phyloP scores from a whole-genome alignment of 192 early-diverging fungal genomes.

The Rhizophlyctis rosea region DNA sequence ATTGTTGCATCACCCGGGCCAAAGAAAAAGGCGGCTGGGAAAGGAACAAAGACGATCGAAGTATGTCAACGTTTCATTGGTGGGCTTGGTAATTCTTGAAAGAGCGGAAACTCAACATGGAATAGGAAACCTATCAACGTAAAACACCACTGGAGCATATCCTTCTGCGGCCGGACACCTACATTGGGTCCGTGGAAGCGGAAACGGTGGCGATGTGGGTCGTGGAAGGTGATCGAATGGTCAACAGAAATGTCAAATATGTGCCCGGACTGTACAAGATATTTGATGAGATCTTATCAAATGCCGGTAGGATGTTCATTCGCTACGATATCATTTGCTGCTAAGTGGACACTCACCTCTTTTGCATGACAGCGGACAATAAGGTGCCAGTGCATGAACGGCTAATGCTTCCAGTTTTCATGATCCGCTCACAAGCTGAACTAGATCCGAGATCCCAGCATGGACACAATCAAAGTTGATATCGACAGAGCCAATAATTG shows the following conservation, averaged over 20 bases:
- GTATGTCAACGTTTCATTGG: too few relatives aligned
- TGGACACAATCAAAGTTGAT: slow-evolving; percentile 82
- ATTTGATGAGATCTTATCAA: slow-evolving; percentile 97
- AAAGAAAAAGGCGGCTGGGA: too few relatives aligned
- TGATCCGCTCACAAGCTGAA: slow-evolving; percentile 37
- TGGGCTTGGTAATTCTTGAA: too few relatives aligned
- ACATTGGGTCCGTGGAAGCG: slow-evolving; percentile 89
- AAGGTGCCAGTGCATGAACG: slow-evolving; percentile 51
- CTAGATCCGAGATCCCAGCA: slow-evolving; percentile 78
- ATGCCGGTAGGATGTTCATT: slow-evolving; percentile 43
- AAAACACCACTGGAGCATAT: slow-evolving; percentile 96
- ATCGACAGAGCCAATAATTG: slow-evolving; percentile 72
- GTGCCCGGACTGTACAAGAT: slow-evolving; percentile 95
- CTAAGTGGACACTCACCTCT: background rate
- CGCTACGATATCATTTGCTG: background rate
- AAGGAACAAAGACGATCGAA: too few relatives aligned
- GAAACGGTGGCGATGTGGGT: slow-evolving; percentile 82
- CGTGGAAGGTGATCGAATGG: slow-evolving; percentile 63
- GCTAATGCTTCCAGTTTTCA: background rate
- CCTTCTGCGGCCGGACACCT: slow-evolving; percentile 91
- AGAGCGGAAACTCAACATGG: too few relatives aligned
- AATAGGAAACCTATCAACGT: slow-evolving; percentile 82
- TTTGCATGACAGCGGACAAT: slow-evolving; percentile 66
- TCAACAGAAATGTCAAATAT: slow-evolving; percentile 62
- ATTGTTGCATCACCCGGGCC: too few relatives aligned